A percentile compares a stretch with the other conserved stretches of the same genome.
Evolutionary conservation across 202 grass and related monocot species (phyloP).

Genomic region (Zizania palustris): DNA sequence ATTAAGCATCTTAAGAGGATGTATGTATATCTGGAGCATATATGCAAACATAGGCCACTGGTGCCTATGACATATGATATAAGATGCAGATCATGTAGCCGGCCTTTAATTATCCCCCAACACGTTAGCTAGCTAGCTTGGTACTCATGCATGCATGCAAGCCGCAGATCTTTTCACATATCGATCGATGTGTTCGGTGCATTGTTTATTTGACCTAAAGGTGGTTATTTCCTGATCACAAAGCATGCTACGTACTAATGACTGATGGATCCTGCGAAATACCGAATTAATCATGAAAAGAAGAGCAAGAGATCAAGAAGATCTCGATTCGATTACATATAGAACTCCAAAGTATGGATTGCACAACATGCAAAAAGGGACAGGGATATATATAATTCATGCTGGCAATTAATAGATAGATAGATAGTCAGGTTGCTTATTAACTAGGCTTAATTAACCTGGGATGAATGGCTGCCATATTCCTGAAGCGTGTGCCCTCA

Average conservation of each 20-base stretch:
- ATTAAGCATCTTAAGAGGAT: constrained; percentile 52
- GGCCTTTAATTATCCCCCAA: constrained; percentile 42
- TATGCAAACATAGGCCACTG: constrained; percentile 61
- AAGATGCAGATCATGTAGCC: constrained; percentile 54
- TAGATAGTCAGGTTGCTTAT: constrained; percentile 42
- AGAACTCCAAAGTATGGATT: constrained; percentile 63
- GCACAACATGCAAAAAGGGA: constrained; percentile 60
- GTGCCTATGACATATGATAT: constrained; percentile 71
- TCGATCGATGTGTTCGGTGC: constrained; percentile 20
- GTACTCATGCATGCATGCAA: constrained; percentile 47
- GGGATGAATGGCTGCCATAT: constrained; percentile 35
- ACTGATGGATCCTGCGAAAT: constrained; percentile 62
- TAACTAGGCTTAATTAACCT: constrained; percentile 55
- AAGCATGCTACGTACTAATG: constrained; percentile 51
- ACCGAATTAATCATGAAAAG: constrained; percentile 63
- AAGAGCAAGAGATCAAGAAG: constrained; percentile 47
- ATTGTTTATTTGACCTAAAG: constrained; percentile 54
- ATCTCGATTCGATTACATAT: constrained; percentile 72
- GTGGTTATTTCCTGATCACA: constrained; percentile 42
- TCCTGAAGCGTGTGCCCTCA: constrained; percentile 41
- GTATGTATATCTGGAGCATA: constrained; percentile 55
- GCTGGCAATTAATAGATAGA: constrained; percentile 46
- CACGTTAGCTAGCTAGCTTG: constrained; percentile 51
- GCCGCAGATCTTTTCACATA: constrained; percentile 39
- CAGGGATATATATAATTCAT: constrained; percentile 57